Evolutionary conservation across 306 rosid genomes (phyloP), one percentile per base, ranked within the genome.

Genomic region (Acmispon strigosus): DNA sequence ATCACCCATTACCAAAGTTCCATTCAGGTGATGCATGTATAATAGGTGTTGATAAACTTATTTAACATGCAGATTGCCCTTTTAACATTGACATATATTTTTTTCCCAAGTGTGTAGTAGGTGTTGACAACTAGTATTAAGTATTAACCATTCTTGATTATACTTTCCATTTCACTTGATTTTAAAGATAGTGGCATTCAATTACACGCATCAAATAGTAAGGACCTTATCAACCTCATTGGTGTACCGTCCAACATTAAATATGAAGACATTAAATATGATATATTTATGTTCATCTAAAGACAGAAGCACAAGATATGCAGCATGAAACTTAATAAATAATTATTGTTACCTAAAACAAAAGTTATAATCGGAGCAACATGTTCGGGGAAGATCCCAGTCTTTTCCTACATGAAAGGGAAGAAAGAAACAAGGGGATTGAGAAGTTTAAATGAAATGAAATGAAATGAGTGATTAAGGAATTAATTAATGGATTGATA

Each of bases 331-430:
- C 51, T 57, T 34, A 18, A 0, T 3, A 36, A 36, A 36, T 2
- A 36, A 18, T 20, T 48, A 49, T 17, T 51, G 37, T 87, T 87
- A 94, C 99, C 99, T 86, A 94, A 76, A 53, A 94, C 99, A 80
- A 91, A 94, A 49, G 96, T 76, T 72, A 94, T 80, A 77, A 82
- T 63, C 4, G 89, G 85, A 9, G 81, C 17, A 50, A 32, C 17
- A 59, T 45, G 77, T 63, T 78, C 77, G 69, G 73, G 69, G 65
- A 1, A 50, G 43, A 62, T 9, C 39, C 69, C 73, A 64, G 39
- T 70, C 32, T 79, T 86, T 63, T 73, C 85, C 99, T 94, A 97
- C 84, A 85, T 43, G 65, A 50, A 55, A 73, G 58, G n/a, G n/a
- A n/a, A 32, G 45, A 75, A 68, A 76, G 75, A 69, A 70, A 66